These are phyloP conservation scores for Annulohypoxylon truncatum DNA, from an alignment of 2,329 filamentous ascomycete genomes.

Conservation along the genomic window DNA sequence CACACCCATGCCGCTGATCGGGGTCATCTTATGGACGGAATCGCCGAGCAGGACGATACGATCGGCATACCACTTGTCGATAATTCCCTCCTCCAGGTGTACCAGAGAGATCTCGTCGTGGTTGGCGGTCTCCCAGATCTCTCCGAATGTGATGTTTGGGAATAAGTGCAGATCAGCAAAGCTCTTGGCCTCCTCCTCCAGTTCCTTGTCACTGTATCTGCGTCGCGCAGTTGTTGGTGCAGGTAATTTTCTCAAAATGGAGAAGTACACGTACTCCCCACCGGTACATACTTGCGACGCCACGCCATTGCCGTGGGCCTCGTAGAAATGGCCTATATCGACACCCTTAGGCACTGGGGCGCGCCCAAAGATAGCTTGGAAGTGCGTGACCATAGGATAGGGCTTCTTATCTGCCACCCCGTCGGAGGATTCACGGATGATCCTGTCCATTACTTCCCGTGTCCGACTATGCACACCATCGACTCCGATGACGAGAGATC, in stretches of 20 bases:
- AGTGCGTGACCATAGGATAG: conserved; percentile 8
- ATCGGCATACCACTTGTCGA: conserved; percentile 43
- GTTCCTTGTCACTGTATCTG: conserved; percentile 28
- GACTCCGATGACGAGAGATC: conserved; percentile 41
- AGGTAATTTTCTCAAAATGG: conserved; percentile 18
- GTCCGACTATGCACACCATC: conserved; percentile 44
- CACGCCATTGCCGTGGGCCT: conserved; percentile 24
- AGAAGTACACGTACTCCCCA: conserved; percentile 27
- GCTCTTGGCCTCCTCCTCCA: conserved; percentile 28
- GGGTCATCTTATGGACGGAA: conserved; percentile 50
- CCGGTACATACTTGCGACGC: conserved; percentile 26
- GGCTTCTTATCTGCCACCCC: neutral
- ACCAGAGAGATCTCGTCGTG: conserved; percentile 5
- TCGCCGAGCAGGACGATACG: conserved; percentile 54
- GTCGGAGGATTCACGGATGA: conserved; percentile 6
- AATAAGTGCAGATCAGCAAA: conserved; percentile 32
- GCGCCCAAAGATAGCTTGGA: neutral
- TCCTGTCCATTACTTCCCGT: conserved; percentile 33
- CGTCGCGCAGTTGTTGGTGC: conserved; percentile 11
- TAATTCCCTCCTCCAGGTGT: conserved; percentile 37
- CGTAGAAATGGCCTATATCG: neutral
- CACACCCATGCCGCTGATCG: conserved; percentile 34
- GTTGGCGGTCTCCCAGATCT: conserved; percentile 31
- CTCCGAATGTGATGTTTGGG: conserved; percentile 34
- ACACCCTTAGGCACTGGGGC: neutral